phyloP scores from a whole-genome alignment of 2,329 filamentous ascomycete genomes.

The Metarhizium anisopliae region DNA sequence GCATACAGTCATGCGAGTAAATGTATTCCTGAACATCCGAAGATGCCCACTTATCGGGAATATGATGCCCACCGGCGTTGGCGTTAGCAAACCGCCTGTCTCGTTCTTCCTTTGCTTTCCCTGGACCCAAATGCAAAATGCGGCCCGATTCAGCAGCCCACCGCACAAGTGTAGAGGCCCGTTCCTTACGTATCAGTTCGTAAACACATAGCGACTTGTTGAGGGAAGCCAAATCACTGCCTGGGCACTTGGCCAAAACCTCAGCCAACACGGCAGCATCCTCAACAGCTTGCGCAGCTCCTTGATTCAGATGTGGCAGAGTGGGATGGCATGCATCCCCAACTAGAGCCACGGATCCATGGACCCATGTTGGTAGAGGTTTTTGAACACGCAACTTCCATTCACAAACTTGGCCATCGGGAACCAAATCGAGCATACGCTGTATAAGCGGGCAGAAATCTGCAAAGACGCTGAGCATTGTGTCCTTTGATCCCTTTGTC shows the following conservation, averaged over 20 bases:
- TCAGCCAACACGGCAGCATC: slow-evolving; percentile 53
- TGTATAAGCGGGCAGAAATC: slow-evolving; percentile 53
- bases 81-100: slow-evolving; percentile 46
- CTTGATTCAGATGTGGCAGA: slow-evolving; percentile 57
- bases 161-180: slow-evolving; percentile 43
- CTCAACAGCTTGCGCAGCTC: slow-evolving; percentile 58
- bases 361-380: slow-evolving; percentile 47
- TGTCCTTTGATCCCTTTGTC: slow-evolving; percentile 49
- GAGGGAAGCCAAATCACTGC: slow-evolving; percentile 27
- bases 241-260: slow-evolving; percentile 33
- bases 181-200: slow-evolving; percentile 46
- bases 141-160: slow-evolving; percentile 42
- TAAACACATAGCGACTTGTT: slow-evolving; percentile 44
- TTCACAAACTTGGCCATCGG: slow-evolving; percentile 54
- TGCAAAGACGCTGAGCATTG: slow-evolving; percentile 51
- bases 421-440: slow-evolving; percentile 50
- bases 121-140: slow-evolving; percentile 45
- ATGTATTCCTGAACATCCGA: slow-evolving; percentile 58
- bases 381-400: slow-evolving; percentile 54
- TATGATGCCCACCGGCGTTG: slow-evolving; percentile 33
- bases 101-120: slow-evolving; percentile 46
- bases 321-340: slow-evolving; percentile 61
- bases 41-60: slow-evolving; percentile 61
- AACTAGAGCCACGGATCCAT: slow-evolving; percentile 46
- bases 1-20: slow-evolving; percentile 53